Percentiles rank a stretch among this genome's conserved stretches.
Evolutionary conservation across 148 eudicot species (phyloP).

Genomic region (Limonium bicolor): DNA sequence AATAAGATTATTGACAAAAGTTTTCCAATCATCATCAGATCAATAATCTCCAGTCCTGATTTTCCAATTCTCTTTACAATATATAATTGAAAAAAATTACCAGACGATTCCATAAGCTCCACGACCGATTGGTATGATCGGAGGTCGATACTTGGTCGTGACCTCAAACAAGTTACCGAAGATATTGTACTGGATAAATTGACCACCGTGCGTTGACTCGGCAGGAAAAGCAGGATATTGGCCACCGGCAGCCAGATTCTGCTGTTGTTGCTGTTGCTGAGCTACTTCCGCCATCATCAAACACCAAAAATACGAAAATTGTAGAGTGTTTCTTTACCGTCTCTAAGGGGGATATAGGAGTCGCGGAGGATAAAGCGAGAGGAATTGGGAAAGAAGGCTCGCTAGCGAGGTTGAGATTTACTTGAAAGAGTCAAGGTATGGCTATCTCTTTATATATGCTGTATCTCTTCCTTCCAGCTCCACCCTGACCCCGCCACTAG

Average conservation of each 20-base stretch:
- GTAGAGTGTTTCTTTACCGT: too few species aligned
- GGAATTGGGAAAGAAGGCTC: too few species aligned
- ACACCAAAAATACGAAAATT: too few species aligned
- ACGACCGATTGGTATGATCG: conserved; percentile 89
- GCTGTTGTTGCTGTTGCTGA: too few species aligned
- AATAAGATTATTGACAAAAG: neutral
- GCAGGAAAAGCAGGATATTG: conserved; percentile 47
- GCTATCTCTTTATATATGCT: too few species aligned
- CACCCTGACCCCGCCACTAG: too few species aligned
- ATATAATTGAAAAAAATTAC: conserved; percentile 15
- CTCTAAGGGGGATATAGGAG: too few species aligned
- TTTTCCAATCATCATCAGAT: neutral
- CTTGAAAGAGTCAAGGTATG: too few species aligned
- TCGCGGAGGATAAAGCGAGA: too few species aligned
- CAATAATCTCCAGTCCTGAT: neutral
- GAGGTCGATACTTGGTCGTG: conserved; percentile 72
- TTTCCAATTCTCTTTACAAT: neutral
- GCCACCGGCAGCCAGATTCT: conserved; percentile 14
- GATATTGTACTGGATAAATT: conserved; percentile 57
- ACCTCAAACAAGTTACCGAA: conserved; percentile 62
- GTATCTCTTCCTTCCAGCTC: too few species aligned
- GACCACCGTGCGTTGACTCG: conserved; percentile 46
- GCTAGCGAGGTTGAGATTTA: too few species aligned
- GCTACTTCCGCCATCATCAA: too few species aligned
- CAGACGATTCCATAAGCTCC: conserved; percentile 98